phyloP scores from a whole-genome alignment of 1,284 basidiomycete species.

The Hemileia vastatrix region DNA sequence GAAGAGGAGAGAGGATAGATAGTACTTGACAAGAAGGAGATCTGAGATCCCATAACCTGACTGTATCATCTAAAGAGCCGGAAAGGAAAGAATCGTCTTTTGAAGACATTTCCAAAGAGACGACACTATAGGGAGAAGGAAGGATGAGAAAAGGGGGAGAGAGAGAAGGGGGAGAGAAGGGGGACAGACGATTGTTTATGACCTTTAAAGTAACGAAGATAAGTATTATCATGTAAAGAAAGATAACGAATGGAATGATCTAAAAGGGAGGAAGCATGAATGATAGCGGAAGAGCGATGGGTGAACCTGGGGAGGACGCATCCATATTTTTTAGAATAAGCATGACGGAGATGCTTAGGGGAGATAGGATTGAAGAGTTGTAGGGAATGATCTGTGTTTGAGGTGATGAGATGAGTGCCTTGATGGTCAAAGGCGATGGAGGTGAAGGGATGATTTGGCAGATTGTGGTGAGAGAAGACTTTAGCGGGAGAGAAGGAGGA shows the following conservation, averaged over 20 bases:
- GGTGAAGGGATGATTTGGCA: slow-evolving; percentile 52
- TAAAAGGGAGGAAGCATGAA: slow-evolving; percentile 60
- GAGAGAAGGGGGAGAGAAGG: not conserved
- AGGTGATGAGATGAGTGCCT: slow-evolving; percentile 74
- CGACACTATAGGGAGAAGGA: slow-evolving; percentile 51
- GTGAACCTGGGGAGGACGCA: slow-evolving; percentile 88
- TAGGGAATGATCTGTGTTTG: slow-evolving; percentile 87
- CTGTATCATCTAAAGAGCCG: slow-evolving; percentile 81
- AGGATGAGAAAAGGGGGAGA: not conserved
- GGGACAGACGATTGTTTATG: slow-evolving; percentile 61
- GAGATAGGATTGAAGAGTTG: slow-evolving; percentile 64
- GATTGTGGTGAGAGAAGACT: slow-evolving; percentile 68
- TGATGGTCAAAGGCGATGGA: slow-evolving; percentile 81
- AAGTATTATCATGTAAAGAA: slow-evolving; percentile 89
- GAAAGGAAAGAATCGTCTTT: slow-evolving; percentile 93
- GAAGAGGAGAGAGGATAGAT: slow-evolving; percentile 25
- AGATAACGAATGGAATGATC: slow-evolving; percentile 80
- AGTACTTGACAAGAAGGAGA: slow-evolving; percentile 61
- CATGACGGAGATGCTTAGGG: slow-evolving; percentile 60
- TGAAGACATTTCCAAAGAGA: slow-evolving; percentile 83
- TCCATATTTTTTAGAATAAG: slow-evolving; percentile 93
- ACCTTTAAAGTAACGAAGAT: slow-evolving; percentile 87
- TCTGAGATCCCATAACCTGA: slow-evolving; percentile 92
- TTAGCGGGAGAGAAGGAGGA: slow-evolving; percentile 69
- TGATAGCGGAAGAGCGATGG: slow-evolving; percentile 70